phyloP scores from a whole-genome alignment of 306 rosid genomes.

The Trifolium repens region DNA sequence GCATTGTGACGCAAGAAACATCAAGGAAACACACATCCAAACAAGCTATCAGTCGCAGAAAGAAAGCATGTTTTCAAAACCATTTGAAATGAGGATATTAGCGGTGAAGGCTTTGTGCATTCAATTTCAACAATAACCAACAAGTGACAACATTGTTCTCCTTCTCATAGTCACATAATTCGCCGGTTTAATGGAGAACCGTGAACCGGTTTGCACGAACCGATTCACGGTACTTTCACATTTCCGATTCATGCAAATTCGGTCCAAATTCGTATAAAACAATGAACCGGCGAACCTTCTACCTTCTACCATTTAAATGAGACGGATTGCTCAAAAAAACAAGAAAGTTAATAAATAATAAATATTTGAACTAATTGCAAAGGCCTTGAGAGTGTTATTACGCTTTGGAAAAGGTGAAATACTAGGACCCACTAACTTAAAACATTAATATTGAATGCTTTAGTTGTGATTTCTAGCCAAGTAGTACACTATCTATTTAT shows the following conservation, averaged over 20 bases:
- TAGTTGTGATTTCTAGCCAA: too few species aligned
- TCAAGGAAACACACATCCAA: neutral
- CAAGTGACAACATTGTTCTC: slow-evolving; percentile 12
- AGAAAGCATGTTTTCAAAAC: neutral
- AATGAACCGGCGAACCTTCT: neutral
- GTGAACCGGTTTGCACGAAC: neutral
- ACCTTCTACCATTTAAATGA: too few species aligned
- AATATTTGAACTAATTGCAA: too few species aligned
- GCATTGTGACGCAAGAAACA: neutral
- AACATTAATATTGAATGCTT: too few species aligned
- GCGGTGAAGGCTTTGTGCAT: slow-evolving; percentile 28
- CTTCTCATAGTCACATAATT: neutral
- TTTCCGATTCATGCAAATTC: too few species aligned
- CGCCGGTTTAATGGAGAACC: neutral
- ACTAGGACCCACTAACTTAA: too few species aligned
- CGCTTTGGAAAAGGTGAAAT: too few species aligned
- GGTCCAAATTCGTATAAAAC: neutral
- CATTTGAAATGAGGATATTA: neutral
- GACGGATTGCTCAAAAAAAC: too few species aligned
- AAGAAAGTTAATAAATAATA: too few species aligned
- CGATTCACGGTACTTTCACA: too few species aligned
- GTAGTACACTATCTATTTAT: too few species aligned
- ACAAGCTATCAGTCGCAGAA: neutral
- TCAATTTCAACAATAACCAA: slow-evolving; percentile 31
- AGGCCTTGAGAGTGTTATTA: too few species aligned